phyloP scores from a whole-genome alignment of 345 rosid species.

The Eucalyptus sp. region DNA sequence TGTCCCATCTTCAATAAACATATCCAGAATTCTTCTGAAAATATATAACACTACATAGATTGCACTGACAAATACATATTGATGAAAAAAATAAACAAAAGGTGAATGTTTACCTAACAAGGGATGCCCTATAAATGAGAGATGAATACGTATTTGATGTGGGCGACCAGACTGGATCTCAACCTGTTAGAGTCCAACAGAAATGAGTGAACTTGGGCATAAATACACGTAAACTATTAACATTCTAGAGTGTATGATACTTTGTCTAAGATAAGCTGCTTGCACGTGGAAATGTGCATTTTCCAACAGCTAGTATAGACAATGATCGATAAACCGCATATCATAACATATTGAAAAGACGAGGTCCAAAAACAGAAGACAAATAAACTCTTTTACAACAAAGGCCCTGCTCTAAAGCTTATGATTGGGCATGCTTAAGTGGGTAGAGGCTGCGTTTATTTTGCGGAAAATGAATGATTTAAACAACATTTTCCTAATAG shows the following conservation, averaged over 20 bases:
- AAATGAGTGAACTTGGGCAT: neutral
- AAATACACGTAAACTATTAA: neutral
- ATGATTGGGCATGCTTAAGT: neutral
- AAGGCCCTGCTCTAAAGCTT: neutral
- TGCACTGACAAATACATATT: neutral
- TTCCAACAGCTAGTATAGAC: neutral
- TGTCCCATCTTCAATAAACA: neutral
- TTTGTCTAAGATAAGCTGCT: neutral
- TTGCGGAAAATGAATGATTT: neutral
- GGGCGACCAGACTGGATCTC: constrained; percentile 90
- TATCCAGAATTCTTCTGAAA: neutral
- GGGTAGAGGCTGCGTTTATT: neutral
- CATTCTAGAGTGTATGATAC: neutral
- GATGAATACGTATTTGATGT: constrained; percentile 89
- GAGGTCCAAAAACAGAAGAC: neutral
- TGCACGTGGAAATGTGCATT: neutral
- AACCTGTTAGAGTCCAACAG: constrained; percentile 24
- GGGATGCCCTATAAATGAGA: constrained; percentile 80
- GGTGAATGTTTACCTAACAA: constrained; percentile 43
- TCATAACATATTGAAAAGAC: neutral
- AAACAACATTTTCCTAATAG: neutral
- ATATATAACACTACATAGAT: neutral
- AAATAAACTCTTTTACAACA: neutral
- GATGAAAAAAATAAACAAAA: neutral
- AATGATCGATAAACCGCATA: neutral